Base-by-base conservation (phyloP, 176 grass and related monocot genomes). In the Aegilops longissima region DNA sequence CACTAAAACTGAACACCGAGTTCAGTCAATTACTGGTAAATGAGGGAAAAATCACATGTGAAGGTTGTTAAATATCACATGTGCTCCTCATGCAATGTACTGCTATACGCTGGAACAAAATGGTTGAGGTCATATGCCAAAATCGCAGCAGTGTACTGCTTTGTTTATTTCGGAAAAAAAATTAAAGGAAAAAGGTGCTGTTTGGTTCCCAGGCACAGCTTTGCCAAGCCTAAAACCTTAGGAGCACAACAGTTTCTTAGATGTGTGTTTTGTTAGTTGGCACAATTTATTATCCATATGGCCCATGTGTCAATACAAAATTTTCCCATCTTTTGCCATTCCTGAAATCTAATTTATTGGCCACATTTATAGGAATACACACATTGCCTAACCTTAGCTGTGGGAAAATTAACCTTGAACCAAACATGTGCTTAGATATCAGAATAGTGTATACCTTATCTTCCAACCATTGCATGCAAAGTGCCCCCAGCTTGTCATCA, bases 401-500 rank as follows among this genome's bases (percentile, higher is more conserved):
- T 45, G 23, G 72, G 3, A 75, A 75, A 75, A 49, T 49, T 30
- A 76, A 51, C 73, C 23, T 76, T 16, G 14, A 76, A 51, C 44
- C 13, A 76, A 51, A 76, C 42, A 29, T 76, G 73, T 4, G 44
- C 78, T 12, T 52, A 47, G 63, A 24, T 70, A 77, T 45, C 3
- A 87, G 35, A 85, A 69, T 69, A 73, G 39, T 2, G 40, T 14
- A 58, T 76, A 98, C 96, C 96, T 97, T 98, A 91, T 98, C 97
- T 88, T 96, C 97, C 84, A 98, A 92, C 94, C 97, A 98, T 20
- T 94, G 94, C 94, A 98, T 98, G 89, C 97, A 98, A 68, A 98
- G 94, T 83, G 97, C 88, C 33, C 97, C 97, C 33, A 96, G 69
- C 64, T 98, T 96, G 73, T 93, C 97, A 87, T 98, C 92, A 54